Evolutionary conservation across 257 asterid species (phyloP).

Genomic region (Thymus mandschuricus): DNA sequence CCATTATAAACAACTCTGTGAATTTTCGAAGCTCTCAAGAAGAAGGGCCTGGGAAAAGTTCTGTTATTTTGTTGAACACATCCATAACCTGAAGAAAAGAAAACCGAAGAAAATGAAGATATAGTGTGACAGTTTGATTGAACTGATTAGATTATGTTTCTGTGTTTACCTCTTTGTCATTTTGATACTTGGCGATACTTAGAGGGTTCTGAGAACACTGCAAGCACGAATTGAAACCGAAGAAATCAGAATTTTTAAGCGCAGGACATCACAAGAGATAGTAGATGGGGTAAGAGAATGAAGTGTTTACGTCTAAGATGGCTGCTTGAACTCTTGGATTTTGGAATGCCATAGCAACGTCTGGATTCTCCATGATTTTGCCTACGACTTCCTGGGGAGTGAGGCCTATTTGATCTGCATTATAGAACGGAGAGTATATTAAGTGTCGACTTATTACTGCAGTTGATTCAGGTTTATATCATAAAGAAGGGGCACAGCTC

Average conservation of each 20-base stretch:
- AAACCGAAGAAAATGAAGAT: slow-evolving; percentile 8
- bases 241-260: slow-evolving; percentile 3
- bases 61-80: slow-evolving; percentile 89
- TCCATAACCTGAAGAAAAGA: slow-evolving; percentile 88
- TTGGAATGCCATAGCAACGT: slow-evolving; percentile 96
- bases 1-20: background rate
- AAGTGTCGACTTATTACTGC: background rate
- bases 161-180: slow-evolving; percentile 88
- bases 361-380: slow-evolving; percentile 94
- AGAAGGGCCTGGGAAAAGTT: slow-evolving; percentile 76
- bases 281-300: background rate
- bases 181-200: slow-evolving; percentile 87
- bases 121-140: background rate
- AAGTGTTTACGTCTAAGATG: slow-evolving; percentile 82
- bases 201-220: slow-evolving; percentile 96
- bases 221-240: slow-evolving; percentile 18
- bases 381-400: slow-evolving; percentile 92
- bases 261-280: background rate
- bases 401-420: slow-evolving; percentile 92
- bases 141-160: background rate
- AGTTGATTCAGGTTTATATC: slow-evolving; percentile 22
- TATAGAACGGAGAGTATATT: background rate
- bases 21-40: background rate
- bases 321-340: slow-evolving; percentile 98
- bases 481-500: slow-evolving; percentile 27